phyloP scores from a whole-genome alignment of 2,329 filamentous ascomycete species.

The Macrophomina tecta region DNA sequence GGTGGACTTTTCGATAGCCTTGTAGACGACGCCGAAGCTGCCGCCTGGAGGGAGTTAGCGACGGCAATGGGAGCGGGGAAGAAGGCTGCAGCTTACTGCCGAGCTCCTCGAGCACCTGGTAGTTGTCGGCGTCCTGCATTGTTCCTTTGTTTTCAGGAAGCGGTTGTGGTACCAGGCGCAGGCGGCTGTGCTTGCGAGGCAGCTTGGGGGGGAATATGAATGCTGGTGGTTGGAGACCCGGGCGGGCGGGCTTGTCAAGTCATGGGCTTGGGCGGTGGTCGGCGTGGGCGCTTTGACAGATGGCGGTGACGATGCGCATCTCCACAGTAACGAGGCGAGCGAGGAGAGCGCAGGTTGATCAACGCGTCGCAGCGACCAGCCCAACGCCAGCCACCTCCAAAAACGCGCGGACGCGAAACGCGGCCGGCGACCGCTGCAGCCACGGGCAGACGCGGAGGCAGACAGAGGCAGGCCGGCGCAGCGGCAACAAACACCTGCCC shows the following conservation, averaged over 20 bases:
- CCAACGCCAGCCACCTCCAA: slow-evolving; percentile 25
- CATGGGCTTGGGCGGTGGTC: slow-evolving; percentile 1
- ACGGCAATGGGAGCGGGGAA: neutral
- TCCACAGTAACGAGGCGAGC: slow-evolving; percentile 26
- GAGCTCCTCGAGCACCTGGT: slow-evolving; percentile 94
- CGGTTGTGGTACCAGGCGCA: slow-evolving; percentile 18
- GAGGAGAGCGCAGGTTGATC: slow-evolving; percentile 23
- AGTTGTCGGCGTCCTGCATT: slow-evolving; percentile 73
- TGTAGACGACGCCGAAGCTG: slow-evolving; percentile 96
- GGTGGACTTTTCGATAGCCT: slow-evolving; percentile 88
- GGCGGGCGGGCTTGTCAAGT: slow-evolving; percentile 10
- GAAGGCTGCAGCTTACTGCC: slow-evolving; percentile 71
- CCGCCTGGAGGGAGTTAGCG: slow-evolving; percentile 64
- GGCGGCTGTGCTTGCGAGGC: neutral
- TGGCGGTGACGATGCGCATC: slow-evolving; percentile 27
- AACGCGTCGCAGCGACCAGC: slow-evolving; percentile 12
- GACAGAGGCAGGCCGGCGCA: neutral
- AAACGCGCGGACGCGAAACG: slow-evolving; percentile 6
- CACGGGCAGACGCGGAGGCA: neutral
- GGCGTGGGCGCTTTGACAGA: slow-evolving; percentile 15
- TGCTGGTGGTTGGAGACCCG: slow-evolving; percentile 22
- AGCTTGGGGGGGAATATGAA: slow-evolving; percentile 18
- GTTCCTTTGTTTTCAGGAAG: slow-evolving; percentile 32
- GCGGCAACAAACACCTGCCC: neutral
- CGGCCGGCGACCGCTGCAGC: neutral